Conservation (phyloP, 2,329 filamentous ascomycete species). For the Nothopassalora personata region DNA sequence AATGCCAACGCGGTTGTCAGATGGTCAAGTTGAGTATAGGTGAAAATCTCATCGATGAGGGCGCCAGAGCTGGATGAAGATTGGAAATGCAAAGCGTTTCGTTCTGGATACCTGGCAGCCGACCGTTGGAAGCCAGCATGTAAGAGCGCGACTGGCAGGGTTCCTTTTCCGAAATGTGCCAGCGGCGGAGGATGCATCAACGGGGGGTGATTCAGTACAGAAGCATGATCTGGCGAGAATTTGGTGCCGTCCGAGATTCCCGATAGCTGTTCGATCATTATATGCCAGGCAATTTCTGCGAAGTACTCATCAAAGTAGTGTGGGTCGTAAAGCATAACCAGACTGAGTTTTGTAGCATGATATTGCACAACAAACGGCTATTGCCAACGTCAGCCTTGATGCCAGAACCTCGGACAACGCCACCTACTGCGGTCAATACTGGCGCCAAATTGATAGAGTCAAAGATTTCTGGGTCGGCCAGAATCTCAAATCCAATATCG, state of each 20-base stretch:
- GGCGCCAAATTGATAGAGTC: not conserved
- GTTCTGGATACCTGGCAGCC: conserved; percentile 2
- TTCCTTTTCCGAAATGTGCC: not conserved
- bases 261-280: conserved; percentile 7
- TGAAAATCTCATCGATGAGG: conserved; percentile 4
- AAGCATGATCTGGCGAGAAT: not conserved
- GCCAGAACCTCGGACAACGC: not conserved
- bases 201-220: conserved; percentile 14
- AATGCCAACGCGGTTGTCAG: conserved; percentile 9
- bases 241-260: not conserved
- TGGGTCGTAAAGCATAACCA: conserved; percentile 8
- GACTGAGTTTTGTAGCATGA: conserved; percentile 6
- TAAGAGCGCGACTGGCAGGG: conserved; percentile 1
- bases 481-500: conserved; percentile 11
- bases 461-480: conserved; percentile 11
- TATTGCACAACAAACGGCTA: conserved; percentile 14
- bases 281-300: conserved; percentile 3
- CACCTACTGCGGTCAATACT: conserved; percentile 6
- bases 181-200: conserved; percentile 1
- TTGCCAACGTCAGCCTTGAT: not conserved
- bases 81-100: conserved; percentile 9
- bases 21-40: conserved; percentile 10
- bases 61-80: not conserved
- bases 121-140: conserved; percentile 10
- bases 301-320: conserved; percentile 4